Evolutionary conservation across 1,284 basidiomycete species (phyloP).

Genomic region (Coniophora puteana): DNA sequence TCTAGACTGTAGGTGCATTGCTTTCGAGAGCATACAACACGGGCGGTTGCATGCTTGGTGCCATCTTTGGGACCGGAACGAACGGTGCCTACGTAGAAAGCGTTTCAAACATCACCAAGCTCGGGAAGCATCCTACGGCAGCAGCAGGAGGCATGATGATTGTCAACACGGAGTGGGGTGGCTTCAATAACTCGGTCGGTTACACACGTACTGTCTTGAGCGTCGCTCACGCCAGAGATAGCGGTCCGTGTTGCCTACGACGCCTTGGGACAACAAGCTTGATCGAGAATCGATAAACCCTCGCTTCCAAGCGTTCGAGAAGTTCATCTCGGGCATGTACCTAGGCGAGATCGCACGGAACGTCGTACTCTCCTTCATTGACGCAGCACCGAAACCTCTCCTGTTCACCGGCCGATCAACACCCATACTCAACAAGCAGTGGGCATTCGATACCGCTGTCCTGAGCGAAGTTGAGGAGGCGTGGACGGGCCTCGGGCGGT

Average conservation of each 20-base stretch:
- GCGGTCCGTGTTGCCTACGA: slow-evolving; percentile 85
- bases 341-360: slow-evolving; percentile 92
- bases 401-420: slow-evolving; percentile 84
- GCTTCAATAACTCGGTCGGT: slow-evolving; percentile 84
- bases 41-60: slow-evolving; percentile 86
- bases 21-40: slow-evolving; percentile 90
- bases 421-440: slow-evolving; percentile 76
- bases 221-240: too few species aligned
- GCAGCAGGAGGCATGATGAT: slow-evolving; percentile 80
- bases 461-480: slow-evolving; percentile 86
- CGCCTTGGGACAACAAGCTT: slow-evolving; percentile 90
- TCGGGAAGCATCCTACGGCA: slow-evolving; percentile 58
- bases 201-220: too few species aligned
- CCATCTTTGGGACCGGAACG: slow-evolving; percentile 97
- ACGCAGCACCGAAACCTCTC: slow-evolving; percentile 65
- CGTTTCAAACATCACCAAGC: slow-evolving; percentile 81
- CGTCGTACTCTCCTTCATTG: slow-evolving; percentile 83
- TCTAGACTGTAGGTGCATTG: slow-evolving; percentile 90
- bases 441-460: slow-evolving; percentile 90
- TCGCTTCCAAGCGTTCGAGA: slow-evolving; percentile 92
- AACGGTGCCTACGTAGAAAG: slow-evolving; percentile 97
- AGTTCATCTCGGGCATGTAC: slow-evolving; percentile 99
- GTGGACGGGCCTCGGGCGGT: slow-evolving; percentile 46
- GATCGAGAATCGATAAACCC: slow-evolving; percentile 96
- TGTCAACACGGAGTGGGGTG: slow-evolving; percentile 98